A percentile compares a stretch with the other conserved stretches of the same genome.
Evolutionary conservation across 805 yeast species (phyloP).

Genomic region (Teunomyces tritomae): DNA sequence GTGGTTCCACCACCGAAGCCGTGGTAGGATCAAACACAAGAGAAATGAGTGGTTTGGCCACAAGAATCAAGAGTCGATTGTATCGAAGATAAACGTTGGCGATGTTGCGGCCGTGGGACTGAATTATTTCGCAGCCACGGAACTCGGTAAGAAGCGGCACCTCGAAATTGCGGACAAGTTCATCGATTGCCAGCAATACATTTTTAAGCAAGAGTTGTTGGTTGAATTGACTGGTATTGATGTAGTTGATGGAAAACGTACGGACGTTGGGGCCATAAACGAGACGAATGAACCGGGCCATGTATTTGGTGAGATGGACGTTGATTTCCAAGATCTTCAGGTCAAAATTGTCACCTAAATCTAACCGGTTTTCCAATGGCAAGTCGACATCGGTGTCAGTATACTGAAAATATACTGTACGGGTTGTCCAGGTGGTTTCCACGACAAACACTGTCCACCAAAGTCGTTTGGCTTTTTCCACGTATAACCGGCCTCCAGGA

Average conservation of each 20-base stretch:
- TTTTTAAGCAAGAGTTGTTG: conserved; percentile 32
- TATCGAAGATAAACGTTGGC: conserved; percentile 37
- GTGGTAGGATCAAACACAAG: conserved; percentile 27
- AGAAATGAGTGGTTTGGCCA: conserved; percentile 33
- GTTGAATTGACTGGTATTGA: conserved; percentile 39
- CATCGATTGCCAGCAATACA: conserved; percentile 25
- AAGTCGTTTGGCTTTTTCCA: conserved; percentile 34
- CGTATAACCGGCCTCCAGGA: conserved; percentile 1
- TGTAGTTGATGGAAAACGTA: conserved; percentile 38
- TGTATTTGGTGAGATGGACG: conserved; percentile 38
- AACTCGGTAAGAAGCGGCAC: conserved; percentile 24
- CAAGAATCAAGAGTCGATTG: conserved; percentile 30
- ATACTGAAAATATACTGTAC: conserved; percentile 39
- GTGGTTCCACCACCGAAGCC: conserved; percentile 19
- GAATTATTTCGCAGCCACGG: conserved; percentile 18
- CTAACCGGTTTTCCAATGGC: conserved; percentile 32
- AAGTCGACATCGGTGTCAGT: conserved; percentile 43
- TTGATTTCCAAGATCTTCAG: conserved; percentile 30
- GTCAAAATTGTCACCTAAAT: conserved; percentile 30
- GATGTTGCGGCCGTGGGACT: conserved; percentile 21
- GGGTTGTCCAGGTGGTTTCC: conserved; percentile 40
- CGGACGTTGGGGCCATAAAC: conserved; percentile 42
- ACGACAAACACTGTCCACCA: conserved; percentile 44
- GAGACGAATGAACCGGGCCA: conserved; percentile 32
- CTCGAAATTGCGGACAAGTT: conserved; percentile 33